Evolutionary conservation across 805 yeast species (phyloP), one percentile per base, ranked within the genome.

Genomic region (Yarrowia bubula): DNA sequence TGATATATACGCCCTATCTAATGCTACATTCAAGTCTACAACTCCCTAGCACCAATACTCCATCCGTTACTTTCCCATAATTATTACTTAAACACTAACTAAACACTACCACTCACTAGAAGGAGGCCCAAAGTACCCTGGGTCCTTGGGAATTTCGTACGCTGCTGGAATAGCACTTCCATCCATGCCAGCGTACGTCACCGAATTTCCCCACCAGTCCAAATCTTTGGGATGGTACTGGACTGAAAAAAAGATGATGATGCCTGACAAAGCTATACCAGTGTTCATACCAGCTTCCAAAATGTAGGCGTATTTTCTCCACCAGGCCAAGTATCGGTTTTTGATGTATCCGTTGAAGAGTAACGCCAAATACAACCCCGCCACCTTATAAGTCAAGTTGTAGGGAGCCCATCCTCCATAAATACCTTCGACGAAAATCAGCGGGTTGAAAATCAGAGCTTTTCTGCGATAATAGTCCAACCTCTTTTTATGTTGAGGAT

Each of bases 161-260:
- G 67, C 53, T 28, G 67, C 65, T 7, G 72, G 60, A 14, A 62
- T 31, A 1, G 67, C 71, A 8, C 46, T 67, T 10, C 70, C 67
- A 35, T 68, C 71, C 15, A 39, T 15, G 15, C 35, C 51, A 14
- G 32, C 38, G 31, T 55, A 46, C 39, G 53, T 37, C 10, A 61
- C 67, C 14, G 32, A 38, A 65, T 84, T 85, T 1, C 91, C 91
- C 91, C 91, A 87, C 91, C 91, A 87, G 44, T 74, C 67, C 13
- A 86, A 62, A 4, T 71, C 67, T 32, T 75, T 76, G 2, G 77
- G 75, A 53, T 82, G 78, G 70, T 79, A 84, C 66, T 77, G 76
- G 4, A 80, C 79, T 0, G 82, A 75, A 70, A 84, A 84, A 75
- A 87, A 87, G 42, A 86, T 81, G 65, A 86, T 74, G 50, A 85